Base-by-base conservation (phyloP, 2,329 filamentous ascomycete genomes). In the Nigrograna mackinnonii region DNA sequence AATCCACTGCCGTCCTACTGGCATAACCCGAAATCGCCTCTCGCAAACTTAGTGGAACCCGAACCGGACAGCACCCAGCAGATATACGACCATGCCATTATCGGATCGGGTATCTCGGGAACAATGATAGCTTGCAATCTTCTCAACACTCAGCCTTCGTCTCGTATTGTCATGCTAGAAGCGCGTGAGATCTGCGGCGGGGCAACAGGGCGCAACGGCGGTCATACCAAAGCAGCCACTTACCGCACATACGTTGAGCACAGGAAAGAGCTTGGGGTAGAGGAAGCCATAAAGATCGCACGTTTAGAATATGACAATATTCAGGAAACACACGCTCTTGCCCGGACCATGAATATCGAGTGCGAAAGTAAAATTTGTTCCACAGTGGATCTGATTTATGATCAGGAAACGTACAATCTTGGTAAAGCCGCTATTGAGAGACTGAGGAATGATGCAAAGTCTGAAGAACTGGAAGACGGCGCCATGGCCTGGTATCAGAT, bases 381-480 rank as follows among this genome's bases (percentile, higher is more conserved):
- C 18, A 85, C 82, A 0, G 72, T 83, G 2, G 82, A 85, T 57
- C 66, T 84, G 2, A 67, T 84, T 22, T 84, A 82, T 55, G 78
- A 82, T 37, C 16, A 45, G 11, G 33, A 37, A 11, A 58, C 60
- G 0, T 69, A 66, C 38, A 51, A 62, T 22, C 5, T 34, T 4
- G 66, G 65, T 0, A 60, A 58, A 32, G 14, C 30, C 12, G 56
- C 62, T 0, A 61, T 67, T 26, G 37, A 57, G 11, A 41, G 46
- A 7, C 33, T 68, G 18, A 44, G 43, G 18, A 41, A 24, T 0
- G 60, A 64, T 49, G 52, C 52, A 2, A 46, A n/a, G 1, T 51
- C 53, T 1, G 44, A 61, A 14, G 62, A 68, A 43, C 51, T 45
- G 13, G 21, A 52, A 21, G 39, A 47, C 2, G 56, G 55, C 1